Base-by-base conservation (phyloP, 108 stramenopile genomes). In the Parmales sp. region DNA sequence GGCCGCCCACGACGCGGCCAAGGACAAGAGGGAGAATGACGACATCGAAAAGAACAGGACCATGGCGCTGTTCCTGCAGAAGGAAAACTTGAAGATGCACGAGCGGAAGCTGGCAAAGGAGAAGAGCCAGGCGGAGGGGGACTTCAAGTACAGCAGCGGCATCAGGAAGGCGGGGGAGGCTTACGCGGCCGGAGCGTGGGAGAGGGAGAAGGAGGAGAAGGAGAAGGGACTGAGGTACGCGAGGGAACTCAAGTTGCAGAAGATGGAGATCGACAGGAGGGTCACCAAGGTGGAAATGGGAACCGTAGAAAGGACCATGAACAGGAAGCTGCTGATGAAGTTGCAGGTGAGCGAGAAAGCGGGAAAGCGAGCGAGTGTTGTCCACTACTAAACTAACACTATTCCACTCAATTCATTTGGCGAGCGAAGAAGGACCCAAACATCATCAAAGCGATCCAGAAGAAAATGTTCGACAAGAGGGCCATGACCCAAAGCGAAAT, bases 141-240 rank as follows among this genome's bases (percentile, higher is more conserved):
- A 60, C 31, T 28, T 34, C 4, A 60, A 34, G 6, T 34, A 34
- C 13, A 60, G 36, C 20, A 60, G 36, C 54, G 28, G 31, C 54
- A 60, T 60, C 54, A 20, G 54, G 16, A 60, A 60, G 54, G 54
- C 54, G 31, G 54, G 54, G 13, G 54, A 60, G 26, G 54, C 54
- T 13, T 60, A 60, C 54, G n/a, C 13, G 26, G 54, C 54, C 26
- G 54, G 54, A 20, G 31, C 16, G n/a, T 60, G 31, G 29, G 54
- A 60, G 26, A 60, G 54, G 28, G 54, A 28, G 8, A 28, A 60
- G 54, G 54, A 60, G 54, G 54, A 60, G 54, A 60, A 34, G 28
- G 13, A 34, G 54, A 60, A 60, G 54, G 54, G 54, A 34, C 29
- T 34, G 54, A 60, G 36, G 20, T 60, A 60, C 54, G 54, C 54